Evolutionary conservation across 768 basidiomycete genomes (phyloP).

Genomic region (Galerina sulciceps): DNA sequence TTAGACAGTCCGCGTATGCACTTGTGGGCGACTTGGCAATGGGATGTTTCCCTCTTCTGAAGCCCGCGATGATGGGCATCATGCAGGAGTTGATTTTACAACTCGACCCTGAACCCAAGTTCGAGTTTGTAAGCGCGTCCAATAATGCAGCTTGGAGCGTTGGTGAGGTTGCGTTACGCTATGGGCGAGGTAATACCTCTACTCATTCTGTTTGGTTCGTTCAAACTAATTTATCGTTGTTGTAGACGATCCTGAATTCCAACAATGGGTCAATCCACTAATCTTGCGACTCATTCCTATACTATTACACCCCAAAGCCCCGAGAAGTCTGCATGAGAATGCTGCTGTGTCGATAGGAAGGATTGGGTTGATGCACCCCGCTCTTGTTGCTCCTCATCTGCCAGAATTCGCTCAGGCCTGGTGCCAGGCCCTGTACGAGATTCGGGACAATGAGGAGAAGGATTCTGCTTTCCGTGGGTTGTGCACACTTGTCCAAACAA

Average conservation of each 20-base stretch:
- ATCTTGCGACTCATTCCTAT: constrained; percentile 92
- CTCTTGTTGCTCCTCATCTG: constrained; percentile 85
- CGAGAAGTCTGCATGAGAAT: constrained; percentile 94
- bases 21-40: constrained; percentile 98
- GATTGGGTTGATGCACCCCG: constrained; percentile 91
- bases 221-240: constrained; percentile 5
- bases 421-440: constrained; percentile 97
- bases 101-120: constrained; percentile 90
- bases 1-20: constrained; percentile 97
- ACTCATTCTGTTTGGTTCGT: background rate
- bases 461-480: constrained; percentile 98
- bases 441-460: constrained; percentile 99
- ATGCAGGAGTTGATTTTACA: constrained; percentile 90
- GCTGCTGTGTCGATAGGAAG: constrained; percentile 98
- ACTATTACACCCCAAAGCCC: constrained; percentile 89
- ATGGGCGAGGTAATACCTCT: constrained; percentile 67
- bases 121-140: constrained; percentile 94
- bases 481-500: constrained; percentile 93
- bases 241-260: constrained; percentile 82
- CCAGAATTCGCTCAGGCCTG: constrained; percentile 92
- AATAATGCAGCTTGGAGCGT: constrained; percentile 99
- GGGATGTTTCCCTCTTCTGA: constrained; percentile 87
- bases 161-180: constrained; percentile 94
- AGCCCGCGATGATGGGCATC: constrained; percentile 84
- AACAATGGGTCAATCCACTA: constrained; percentile 87